Conservation (phyloP, 148 eudicot genomes). For the Fagopyrum tataricum region DNA sequence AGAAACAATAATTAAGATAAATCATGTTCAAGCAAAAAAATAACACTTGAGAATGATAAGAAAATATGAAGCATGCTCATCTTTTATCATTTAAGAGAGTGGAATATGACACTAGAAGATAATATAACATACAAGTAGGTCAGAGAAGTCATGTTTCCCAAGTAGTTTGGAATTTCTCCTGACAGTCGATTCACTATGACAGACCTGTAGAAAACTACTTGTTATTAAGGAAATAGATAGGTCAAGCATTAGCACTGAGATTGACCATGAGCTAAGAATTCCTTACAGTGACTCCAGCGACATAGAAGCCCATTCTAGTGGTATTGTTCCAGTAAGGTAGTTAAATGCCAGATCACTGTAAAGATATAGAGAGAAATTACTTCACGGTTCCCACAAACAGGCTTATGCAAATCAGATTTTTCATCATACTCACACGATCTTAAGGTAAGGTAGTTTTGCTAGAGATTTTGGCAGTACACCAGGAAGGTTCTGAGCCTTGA, state of each 20-base stretch:
- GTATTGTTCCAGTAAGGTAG: neutral
- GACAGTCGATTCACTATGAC: conserved; percentile 38
- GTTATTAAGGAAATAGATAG: neutral
- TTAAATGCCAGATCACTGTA: conserved; percentile 4
- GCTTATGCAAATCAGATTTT: neutral
- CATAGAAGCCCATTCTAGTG: conserved; percentile 11
- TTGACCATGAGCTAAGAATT: neutral
- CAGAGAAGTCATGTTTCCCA: conserved; percentile 40
- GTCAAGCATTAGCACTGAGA: neutral
- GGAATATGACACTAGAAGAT: neutral
- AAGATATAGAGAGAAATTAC: neutral
- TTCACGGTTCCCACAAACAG: neutral
- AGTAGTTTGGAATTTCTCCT: conserved; percentile 40
- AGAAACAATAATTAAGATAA: neutral
- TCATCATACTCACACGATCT: conserved; percentile 10
- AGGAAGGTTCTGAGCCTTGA: conserved; percentile 32
- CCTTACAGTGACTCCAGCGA: conserved; percentile 8
- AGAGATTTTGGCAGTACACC: conserved; percentile 34
- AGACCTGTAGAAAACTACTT: conserved; percentile 22
- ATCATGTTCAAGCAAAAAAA: neutral
- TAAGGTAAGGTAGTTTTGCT: conserved; percentile 28
- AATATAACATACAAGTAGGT: conserved; percentile 27
- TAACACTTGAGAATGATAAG: neutral
- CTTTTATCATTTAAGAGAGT: neutral
- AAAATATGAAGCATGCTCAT: neutral